Evolutionary conservation across 192 early-diverging fungal genomes (phyloP), one percentile per base, ranked within the genome.

Genomic region (Coemansia sp.): DNA sequence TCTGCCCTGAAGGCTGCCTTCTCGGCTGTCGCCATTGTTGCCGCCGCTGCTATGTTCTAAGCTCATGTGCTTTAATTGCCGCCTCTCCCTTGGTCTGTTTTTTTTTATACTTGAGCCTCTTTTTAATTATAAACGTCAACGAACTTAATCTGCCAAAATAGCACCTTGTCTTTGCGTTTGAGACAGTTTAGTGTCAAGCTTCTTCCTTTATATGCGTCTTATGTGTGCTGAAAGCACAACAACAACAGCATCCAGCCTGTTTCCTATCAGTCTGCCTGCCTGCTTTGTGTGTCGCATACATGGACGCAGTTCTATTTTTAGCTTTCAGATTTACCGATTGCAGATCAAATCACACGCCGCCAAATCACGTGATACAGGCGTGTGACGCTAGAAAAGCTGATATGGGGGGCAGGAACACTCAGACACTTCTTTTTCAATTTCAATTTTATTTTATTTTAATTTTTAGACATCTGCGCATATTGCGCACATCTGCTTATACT

Each of bases 41-140:
- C 78, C 45, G 78, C 66, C 29, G 77, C 73, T 17, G 77, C 77
- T 14, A 66, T 80, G 66, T 80, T 80, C 77, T 80, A 69, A 69
- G 29, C 15, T 29, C 23, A 27, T 55, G 51, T 29, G 29, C 7
- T 17, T 34, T 58, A 32, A 58, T 31, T 29, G 27, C 25, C 25
- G 25, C 25, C 25, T 27, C 25, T 27, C 25, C 25, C 25, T 27
- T 27, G 25, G 25, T 29, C 51, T 12, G 14, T 45, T 45, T 7
- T 48, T 55, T 50, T 37, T 38, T 44, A 19, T 36, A 36, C 5
- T 36, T 36, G 34, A 36, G 34, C 46, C 19, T 8, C 19, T 21
- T n/a, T 21, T 15, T 42, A 42, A 42, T 42, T 42, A 36, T 36
- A 42, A 42, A 48, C 17, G 46, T 45, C 4, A 45, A 45, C 44